These are phyloP conservation scores for Boletus patriciae DNA, from an alignment of 768 basidiomycete genomes.

Conservation along the genomic window DNA sequence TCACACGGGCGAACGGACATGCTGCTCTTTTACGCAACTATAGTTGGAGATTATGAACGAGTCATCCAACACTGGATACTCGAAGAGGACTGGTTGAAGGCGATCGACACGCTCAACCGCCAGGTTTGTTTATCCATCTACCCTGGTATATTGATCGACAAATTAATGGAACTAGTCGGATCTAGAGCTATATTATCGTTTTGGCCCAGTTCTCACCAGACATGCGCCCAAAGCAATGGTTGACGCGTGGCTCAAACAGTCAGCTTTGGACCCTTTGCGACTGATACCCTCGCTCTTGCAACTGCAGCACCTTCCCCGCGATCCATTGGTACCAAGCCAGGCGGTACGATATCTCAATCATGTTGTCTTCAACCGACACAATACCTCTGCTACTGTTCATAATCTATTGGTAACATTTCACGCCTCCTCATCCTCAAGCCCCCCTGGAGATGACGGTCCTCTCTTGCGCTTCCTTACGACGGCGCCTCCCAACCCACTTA, in stretches of 20 bases:
- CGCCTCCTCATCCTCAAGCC: constrained; percentile 51
- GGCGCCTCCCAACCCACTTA: constrained; percentile 79
- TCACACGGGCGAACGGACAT: constrained; percentile 92
- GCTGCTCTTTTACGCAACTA: constrained; percentile 84
- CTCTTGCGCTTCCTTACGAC: constrained; percentile 79
- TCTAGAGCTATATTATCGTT: constrained; percentile 89
- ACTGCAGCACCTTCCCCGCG: constrained; percentile 68
- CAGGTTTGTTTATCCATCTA: constrained; percentile 52
- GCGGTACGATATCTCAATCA: constrained; percentile 88
- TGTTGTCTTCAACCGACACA: constrained; percentile 76
- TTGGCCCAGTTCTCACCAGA: constrained; percentile 83
- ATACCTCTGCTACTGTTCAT: constrained; percentile 84
- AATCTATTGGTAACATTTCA: constrained; percentile 92
- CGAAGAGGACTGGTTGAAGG: constrained; percentile 90
- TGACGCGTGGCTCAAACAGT: constrained; percentile 87
- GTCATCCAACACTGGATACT: constrained; percentile 91
- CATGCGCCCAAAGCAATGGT: constrained; percentile 87
- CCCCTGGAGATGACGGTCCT: constrained; percentile 66
- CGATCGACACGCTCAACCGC: constrained; percentile 85
- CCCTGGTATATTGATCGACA: neutral
- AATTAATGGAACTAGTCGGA: constrained; percentile 52
- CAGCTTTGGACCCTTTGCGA: constrained; percentile 74
- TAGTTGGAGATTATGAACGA: constrained; percentile 76
- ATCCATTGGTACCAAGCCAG: constrained; percentile 77
- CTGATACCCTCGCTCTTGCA: constrained; percentile 89